Evolutionary conservation across 2,329 filamentous ascomycete genomes (phyloP).

Genomic region (Bipolaris oryzae): DNA sequence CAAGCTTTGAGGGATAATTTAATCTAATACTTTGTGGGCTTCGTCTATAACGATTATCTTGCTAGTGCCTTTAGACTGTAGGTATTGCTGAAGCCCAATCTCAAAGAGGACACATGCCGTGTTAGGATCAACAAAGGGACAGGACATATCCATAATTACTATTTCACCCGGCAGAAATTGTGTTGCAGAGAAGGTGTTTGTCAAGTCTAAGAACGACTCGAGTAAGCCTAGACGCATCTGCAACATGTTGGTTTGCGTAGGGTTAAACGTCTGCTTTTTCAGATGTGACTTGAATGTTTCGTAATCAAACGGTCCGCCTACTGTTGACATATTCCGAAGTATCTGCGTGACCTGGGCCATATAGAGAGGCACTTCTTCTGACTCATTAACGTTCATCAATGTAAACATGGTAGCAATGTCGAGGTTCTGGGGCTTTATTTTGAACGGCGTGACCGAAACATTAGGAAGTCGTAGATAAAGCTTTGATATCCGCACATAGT

Average conservation of each 20-base stretch:
- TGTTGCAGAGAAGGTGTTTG: slow-evolving; percentile 14
- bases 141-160: slow-evolving; percentile 74
- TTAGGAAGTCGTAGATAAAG: slow-evolving; percentile 39
- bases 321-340: neutral
- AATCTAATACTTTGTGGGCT: slow-evolving; percentile 65
- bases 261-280: neutral
- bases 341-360: slow-evolving; percentile 45
- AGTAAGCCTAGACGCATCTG: slow-evolving; percentile 62
- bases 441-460: slow-evolving; percentile 55
- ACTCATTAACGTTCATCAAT: slow-evolving; percentile 26
- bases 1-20: neutral
- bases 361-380: slow-evolving; percentile 55
- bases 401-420: slow-evolving; percentile 57
- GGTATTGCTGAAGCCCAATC: slow-evolving; percentile 70
- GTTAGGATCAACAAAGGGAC: slow-evolving; percentile 70
- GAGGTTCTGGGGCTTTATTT: slow-evolving; percentile 57
- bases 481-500: slow-evolving; percentile 22
- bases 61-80: slow-evolving; percentile 56
- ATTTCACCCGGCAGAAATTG: slow-evolving; percentile 55
- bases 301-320: neutral
- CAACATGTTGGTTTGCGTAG: neutral
- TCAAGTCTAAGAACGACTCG: slow-evolving; percentile 65
- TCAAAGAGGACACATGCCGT: slow-evolving; percentile 75
- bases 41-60: slow-evolving; percentile 75
- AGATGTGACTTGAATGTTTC: neutral